Evolutionary conservation across 768 basidiomycete species (phyloP), one percentile per base, ranked within the genome.

Genomic region (Termitomyces sp.): DNA sequence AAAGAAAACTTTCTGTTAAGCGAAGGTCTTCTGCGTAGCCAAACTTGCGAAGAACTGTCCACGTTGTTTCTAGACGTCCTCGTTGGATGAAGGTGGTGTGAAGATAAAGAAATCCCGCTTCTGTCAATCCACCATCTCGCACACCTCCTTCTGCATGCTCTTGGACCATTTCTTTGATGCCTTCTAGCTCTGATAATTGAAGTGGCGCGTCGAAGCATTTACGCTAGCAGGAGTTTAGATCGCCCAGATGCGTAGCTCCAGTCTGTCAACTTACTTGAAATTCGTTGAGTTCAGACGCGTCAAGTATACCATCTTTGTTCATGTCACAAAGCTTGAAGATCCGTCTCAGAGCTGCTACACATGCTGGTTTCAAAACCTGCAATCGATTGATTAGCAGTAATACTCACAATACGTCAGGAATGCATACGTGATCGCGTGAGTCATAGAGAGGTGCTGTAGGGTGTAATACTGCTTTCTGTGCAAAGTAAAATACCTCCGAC

Each of bases 401-500:
- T 20, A 44, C 36, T 44, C 55, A n/a, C n/a, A 30, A 57, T 56
- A 13, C 5, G 47, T 50, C 38, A 40, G 61, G 28, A 41, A 46
- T 53, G 33, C 90, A 59, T 68, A 93, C 93, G 74, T 98, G 95
- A 66, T 98, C 93, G 69, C 95, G 77, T 1, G 95, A 96, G 71
- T 99, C 96, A 70, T 98, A 99, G 20, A 99, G 77, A 6, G 96
- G 96, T 6, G 96, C 96, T 1, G 95, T 96, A 2, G 96, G 96
- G 69, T 99, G 94, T 12, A 98, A 77, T 35, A 99, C 96, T 13
- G 96, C 96, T 70, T 97, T 98, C 73, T 97, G 95, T 1, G 96
- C 96, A 72, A 98, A 98, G 73, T 96, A 98, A 77, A 98, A 95
- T 33, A 98, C 94, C 72, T 96, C 95, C 16, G 95, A 95, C 59